Percentiles rank a stretch among this genome's conserved stretches.
Evolutionary conservation across 257 asterid genomes (phyloP).

Genomic region (Nicotiana otophora): DNA sequence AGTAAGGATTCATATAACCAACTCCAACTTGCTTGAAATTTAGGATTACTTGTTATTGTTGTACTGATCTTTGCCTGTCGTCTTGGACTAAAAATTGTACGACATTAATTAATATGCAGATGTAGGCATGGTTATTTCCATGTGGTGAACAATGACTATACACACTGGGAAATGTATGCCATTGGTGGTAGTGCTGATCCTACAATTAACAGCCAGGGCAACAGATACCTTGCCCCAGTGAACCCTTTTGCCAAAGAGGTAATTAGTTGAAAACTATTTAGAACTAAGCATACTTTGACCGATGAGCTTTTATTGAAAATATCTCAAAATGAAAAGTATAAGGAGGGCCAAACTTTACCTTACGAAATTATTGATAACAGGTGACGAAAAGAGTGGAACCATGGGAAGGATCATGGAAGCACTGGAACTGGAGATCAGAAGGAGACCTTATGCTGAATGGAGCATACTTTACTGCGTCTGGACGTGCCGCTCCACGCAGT

Average conservation of each 20-base stretch:
- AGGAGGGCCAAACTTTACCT: neutral
- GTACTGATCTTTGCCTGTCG: neutral
- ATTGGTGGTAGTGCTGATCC: slow-evolving; percentile 95
- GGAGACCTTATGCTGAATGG: slow-evolving; percentile 95
- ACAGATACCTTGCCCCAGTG: slow-evolving; percentile 78
- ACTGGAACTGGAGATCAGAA: slow-evolving; percentile 97
- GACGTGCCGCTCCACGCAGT: slow-evolving; percentile 63
- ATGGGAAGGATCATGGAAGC: slow-evolving; percentile 44
- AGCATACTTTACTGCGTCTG: slow-evolving; percentile 76
- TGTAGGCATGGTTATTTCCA: slow-evolving; percentile 93
- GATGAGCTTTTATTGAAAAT: too few species aligned
- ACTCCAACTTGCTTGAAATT: neutral
- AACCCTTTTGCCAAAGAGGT: slow-evolving; percentile 91
- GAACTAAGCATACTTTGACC: neutral
- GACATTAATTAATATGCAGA: slow-evolving; percentile 32
- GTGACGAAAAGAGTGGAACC: slow-evolving; percentile 67
- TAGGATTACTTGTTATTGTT: neutral
- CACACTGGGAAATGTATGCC: slow-evolving; percentile 93
- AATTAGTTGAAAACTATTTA: neutral
- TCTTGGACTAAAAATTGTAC: neutral
- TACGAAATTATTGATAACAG: slow-evolving; percentile 23
- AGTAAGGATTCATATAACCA: neutral
- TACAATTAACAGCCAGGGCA: slow-evolving; percentile 94
- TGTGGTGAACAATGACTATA: slow-evolving; percentile 87
- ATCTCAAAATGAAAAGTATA: too few species aligned